phyloP scores from a whole-genome alignment of 225 moss, liverwort and hornwort genomes.

The Takakia lepidozioides region DNA sequence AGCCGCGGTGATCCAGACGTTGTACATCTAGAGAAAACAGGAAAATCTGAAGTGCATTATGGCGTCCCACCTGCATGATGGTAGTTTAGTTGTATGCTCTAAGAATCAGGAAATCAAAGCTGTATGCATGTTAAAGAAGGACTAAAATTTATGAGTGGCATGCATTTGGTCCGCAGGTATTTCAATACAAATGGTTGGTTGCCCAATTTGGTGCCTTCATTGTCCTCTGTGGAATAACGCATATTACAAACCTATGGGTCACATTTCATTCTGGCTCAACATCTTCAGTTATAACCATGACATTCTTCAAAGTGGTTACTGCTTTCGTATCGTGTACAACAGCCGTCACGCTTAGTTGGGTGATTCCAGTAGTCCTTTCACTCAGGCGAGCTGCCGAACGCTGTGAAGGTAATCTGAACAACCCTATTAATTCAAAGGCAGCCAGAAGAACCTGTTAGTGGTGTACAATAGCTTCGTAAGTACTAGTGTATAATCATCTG shows the following conservation, averaged over 20 bases:
- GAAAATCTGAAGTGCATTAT: no score
- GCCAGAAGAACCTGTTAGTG: not conserved
- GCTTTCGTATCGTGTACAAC: conserved; percentile 47
- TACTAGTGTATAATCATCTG: no score
- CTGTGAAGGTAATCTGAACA: conserved; percentile 21
- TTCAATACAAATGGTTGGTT: conserved; percentile 47
- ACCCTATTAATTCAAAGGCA: not conserved
- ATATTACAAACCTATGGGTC: conserved; percentile 46
- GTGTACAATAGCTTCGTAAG: no score
- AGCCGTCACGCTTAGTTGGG: conserved; percentile 44
- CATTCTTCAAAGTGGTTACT: conserved; percentile 47
- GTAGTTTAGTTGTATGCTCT: no score
- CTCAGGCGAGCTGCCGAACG: conserved; percentile 40
- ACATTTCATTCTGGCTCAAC: conserved; percentile 26
- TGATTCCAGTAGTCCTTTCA: conserved; percentile 44
- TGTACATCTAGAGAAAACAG: no score
- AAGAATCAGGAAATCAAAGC: no score
- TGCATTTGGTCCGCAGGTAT: no score
- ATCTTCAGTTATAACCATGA: conserved; percentile 34
- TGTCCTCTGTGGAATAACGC: conserved; percentile 57
- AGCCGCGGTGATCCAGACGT: no score
- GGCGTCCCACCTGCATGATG: no score
- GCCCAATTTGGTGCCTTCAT: conserved; percentile 62
- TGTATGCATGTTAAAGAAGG: no score
- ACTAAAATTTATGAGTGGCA: no score